phyloP scores from a whole-genome alignment of 331 rosid species.

The Malus hybrid region DNA sequence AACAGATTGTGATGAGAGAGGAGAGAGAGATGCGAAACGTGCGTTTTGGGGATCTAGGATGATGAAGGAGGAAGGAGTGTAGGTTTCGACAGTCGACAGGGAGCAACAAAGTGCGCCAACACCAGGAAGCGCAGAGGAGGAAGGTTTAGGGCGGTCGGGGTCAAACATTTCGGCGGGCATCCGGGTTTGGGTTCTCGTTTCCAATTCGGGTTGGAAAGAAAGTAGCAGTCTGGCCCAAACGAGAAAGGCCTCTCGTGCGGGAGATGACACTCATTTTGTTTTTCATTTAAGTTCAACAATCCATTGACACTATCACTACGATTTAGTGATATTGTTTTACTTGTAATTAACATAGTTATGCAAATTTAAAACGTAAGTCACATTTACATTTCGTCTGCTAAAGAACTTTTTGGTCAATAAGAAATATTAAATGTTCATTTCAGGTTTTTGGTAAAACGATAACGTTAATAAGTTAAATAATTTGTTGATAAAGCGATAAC shows the following conservation, averaged over 20 bases:
- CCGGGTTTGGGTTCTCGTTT: neutral
- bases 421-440: no score
- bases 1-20: neutral
- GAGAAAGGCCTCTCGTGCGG: neutral
- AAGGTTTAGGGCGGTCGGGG: neutral
- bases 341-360: no score
- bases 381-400: no score
- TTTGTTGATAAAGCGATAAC: no score
- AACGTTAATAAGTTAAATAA: no score
- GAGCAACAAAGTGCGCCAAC: neutral
- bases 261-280: neutral
- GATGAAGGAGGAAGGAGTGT: neutral
- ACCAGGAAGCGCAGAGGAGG: neutral
- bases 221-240: neutral
- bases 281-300: no score
- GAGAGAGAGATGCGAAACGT: neutral
- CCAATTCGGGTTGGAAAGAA: neutral
- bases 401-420: no score
- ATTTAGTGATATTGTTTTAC: no score
- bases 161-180: neutral
- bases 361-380: no score
- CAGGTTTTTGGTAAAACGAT: no score
- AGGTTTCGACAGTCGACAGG: neutral
- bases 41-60: neutral
- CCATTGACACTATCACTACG: fast-evolving